These are phyloP conservation scores for Leccinum huronense DNA, from an alignment of 1,284 basidiomycete species.

Conservation along the genomic window DNA sequence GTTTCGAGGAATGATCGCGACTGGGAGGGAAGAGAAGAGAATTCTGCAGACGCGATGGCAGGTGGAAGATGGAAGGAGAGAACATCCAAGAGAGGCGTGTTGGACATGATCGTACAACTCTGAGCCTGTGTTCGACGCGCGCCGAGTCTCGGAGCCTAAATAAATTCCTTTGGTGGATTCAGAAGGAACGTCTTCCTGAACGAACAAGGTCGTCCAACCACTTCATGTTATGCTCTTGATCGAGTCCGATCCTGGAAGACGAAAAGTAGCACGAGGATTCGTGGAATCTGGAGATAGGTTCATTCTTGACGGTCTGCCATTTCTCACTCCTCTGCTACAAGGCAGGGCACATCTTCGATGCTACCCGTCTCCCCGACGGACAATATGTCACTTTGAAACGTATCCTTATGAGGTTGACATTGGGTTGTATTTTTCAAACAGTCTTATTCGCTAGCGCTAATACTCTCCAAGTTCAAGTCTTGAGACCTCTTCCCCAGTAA, in stretches of 20 bases:
- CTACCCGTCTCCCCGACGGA: constrained; percentile 12
- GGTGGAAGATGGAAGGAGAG: not conserved
- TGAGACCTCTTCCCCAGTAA: too few relatives aligned
- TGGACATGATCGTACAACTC: not conserved
- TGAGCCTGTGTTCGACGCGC: not conserved
- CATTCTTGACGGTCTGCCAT: not conserved
- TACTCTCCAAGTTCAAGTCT: too few relatives aligned
- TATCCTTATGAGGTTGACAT: constrained; percentile 17
- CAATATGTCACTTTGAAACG: constrained; percentile 18
- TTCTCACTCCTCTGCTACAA: not conserved
- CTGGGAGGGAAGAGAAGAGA: not conserved
- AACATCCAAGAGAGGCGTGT: not conserved
- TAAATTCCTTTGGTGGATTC: too few relatives aligned
- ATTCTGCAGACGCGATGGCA: not conserved
- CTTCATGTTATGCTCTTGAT: constrained; percentile 19
- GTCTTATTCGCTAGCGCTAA: too few relatives aligned
- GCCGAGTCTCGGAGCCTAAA: not conserved
- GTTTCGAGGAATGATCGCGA: constrained; percentile 21
- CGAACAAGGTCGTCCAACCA: too few relatives aligned
- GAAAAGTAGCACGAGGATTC: constrained; percentile 9
- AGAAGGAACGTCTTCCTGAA: too few relatives aligned
- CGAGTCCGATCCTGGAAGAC: constrained; percentile 23
- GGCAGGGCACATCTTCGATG: constrained; percentile 13
- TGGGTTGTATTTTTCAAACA: constrained; percentile 11
- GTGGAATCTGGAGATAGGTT: not conserved